phyloP scores from a whole-genome alignment of 176 grass and related monocot genomes.

The Echinochloa phyllopogon region DNA sequence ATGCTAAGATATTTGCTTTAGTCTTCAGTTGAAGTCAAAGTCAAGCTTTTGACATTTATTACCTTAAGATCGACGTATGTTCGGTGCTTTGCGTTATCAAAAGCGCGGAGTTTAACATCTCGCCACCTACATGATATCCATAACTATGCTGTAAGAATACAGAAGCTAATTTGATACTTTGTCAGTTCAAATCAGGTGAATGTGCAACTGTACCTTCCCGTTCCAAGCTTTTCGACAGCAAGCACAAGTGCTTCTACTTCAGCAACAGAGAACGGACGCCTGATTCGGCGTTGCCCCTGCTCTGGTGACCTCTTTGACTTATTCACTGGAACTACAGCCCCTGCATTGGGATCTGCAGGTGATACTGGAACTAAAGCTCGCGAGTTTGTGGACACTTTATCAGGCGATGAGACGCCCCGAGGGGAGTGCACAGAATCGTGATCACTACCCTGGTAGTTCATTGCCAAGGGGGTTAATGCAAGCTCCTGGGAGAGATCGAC shows the following conservation, averaged over 20 bases:
- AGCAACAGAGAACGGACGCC: slow-evolving; percentile 88
- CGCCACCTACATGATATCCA: slow-evolving; percentile 74
- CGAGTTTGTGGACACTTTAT: slow-evolving; percentile 59
- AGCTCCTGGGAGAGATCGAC: slow-evolving; percentile 56
- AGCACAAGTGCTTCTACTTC: slow-evolving; percentile 97
- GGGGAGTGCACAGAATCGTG: slow-evolving; percentile 72
- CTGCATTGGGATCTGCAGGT: slow-evolving; percentile 50
- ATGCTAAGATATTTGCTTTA: slow-evolving; percentile 32
- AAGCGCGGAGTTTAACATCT: slow-evolving; percentile 94
- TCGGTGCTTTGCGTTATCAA: slow-evolving; percentile 93
- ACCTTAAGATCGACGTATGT: slow-evolving; percentile 99
- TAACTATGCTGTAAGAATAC: slow-evolving; percentile 45
- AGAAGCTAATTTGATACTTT: slow-evolving; percentile 11
- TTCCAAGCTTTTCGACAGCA: slow-evolving; percentile 97
- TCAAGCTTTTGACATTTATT: slow-evolving; percentile 38
- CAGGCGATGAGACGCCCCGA: slow-evolving; percentile 56
- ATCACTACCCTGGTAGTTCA: slow-evolving; percentile 70
- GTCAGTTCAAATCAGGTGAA: slow-evolving; percentile 9
- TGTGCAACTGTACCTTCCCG: slow-evolving; percentile 77
- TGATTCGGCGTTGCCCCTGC: slow-evolving; percentile 87
- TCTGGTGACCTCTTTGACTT: slow-evolving; percentile 68
- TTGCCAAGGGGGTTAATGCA: slow-evolving; percentile 56
- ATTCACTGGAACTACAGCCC: slow-evolving; percentile 52
- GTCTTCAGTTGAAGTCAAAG: slow-evolving; percentile 16
- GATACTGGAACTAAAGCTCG: slow-evolving; percentile 58